phyloP scores from a whole-genome alignment of 75 land plant genomes.

The Sequoiadendron giganteum region DNA sequence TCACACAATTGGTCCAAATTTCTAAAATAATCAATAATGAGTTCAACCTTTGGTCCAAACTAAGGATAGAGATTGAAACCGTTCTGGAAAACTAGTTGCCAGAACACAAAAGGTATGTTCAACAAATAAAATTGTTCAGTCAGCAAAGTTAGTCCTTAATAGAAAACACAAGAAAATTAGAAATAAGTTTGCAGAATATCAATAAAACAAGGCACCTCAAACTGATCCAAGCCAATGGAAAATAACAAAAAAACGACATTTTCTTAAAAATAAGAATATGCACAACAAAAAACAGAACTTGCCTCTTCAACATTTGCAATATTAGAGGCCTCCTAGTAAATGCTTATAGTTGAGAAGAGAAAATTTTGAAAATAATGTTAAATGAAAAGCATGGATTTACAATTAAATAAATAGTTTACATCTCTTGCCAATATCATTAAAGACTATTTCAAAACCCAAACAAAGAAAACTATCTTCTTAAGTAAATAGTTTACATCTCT shows the following conservation, averaged over 20 bases:
- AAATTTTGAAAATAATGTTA: too few relatives aligned
- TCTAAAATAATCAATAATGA: background rate
- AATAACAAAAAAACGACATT: too few relatives aligned
- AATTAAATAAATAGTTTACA: background rate
- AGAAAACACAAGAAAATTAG: background rate
- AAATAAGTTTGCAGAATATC: background rate
- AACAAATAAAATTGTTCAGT: background rate
- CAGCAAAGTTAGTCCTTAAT: background rate
- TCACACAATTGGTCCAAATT: too few relatives aligned
- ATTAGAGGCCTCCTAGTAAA: background rate
- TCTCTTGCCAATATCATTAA: background rate
- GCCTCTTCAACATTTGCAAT: background rate
- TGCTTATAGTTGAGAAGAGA: background rate
- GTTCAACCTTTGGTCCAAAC: background rate
- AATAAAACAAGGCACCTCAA: background rate
- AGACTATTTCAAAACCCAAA: background rate
- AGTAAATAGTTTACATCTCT: background rate
- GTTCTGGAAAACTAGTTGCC: background rate
- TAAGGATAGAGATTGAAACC: background rate
- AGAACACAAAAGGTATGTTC: background rate
- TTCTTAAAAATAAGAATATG: too few relatives aligned
- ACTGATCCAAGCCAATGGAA: background rate
- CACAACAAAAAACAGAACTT: too few relatives aligned
- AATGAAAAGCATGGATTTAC: background rate
- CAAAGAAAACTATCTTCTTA: background rate